Evolutionary conservation across 495 filamentous ascomycete genomes (phyloP), one percentile per base, ranked within the genome.

Genomic region (Hyaloscypha finlandica): DNA sequence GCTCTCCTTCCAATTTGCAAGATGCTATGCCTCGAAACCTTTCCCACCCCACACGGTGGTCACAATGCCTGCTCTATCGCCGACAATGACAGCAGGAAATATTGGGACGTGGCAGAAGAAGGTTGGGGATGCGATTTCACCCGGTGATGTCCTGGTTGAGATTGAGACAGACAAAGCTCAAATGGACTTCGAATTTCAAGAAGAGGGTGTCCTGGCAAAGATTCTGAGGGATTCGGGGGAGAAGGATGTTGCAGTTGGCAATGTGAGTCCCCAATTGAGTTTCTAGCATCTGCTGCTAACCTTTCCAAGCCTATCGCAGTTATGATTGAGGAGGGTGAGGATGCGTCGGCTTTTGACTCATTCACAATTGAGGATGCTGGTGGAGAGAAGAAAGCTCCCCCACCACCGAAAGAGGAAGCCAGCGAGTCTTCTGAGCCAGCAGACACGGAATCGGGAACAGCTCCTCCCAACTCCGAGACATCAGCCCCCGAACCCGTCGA

Each of bases 121-220:
- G 82, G 83, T 88, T 73, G 96, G 96, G 76, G 96, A 99, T 77
- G 74, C 80, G 61, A 88, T 99, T 75, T 78, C 86, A 65, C 93
- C 96, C 55, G 96, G 96, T 75, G 96, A 99, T 79, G 94, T 98
- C n/a, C 80, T 99, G 66, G 96, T 98, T 33, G 96, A 99, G 84
- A 98, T 99, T 76, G 96, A 99, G 83, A 99, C 96, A 74, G 96
- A 99, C 80, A 99, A 99, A 85, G 96, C 96, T 52, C 96, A 99
- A 80, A 99, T 99, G 96, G 96, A 99, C 83, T 99, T 99, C 74
- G 96, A 99, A 79, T 99, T 96, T 79, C 96, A 99, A 79, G 95
- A 99, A 70, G 95, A 99, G 76, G 95, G 96, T 81, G 84, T 96
- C 39, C 81, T 99, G 64, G 96, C 96, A 66, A 98, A 97, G 86